These are phyloP conservation scores for Arthrobotrys musiformis DNA, from an alignment of 2,329 filamentous ascomycete genomes.

Conservation along the genomic window DNA sequence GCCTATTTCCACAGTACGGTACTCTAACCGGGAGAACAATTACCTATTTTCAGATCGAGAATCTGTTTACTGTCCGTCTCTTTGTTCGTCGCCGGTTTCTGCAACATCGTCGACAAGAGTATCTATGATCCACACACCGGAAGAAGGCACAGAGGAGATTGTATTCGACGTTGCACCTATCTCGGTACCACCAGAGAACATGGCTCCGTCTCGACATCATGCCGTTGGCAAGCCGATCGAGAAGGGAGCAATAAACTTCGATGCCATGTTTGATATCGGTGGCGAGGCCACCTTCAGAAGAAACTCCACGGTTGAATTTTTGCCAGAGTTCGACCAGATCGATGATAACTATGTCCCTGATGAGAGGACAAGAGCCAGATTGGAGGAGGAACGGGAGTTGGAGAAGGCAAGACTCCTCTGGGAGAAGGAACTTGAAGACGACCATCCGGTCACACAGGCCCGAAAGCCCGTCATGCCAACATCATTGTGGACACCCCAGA, in stretches of 20 bases:
- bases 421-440: slow-evolving; percentile 48
- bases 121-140: slow-evolving; percentile 52
- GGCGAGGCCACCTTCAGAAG: slow-evolving; percentile 30
- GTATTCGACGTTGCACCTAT: slow-evolving; percentile 46
- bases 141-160: slow-evolving; percentile 52
- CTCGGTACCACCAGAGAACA: slow-evolving; percentile 46
- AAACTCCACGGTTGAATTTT: slow-evolving; percentile 46
- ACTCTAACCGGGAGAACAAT: slow-evolving; percentile 53
- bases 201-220: slow-evolving; percentile 24
- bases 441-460: slow-evolving; percentile 41
- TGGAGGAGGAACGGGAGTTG: slow-evolving; percentile 52
- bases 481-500: slow-evolving; percentile 47
- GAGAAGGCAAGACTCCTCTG: slow-evolving; percentile 45
- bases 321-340: slow-evolving; percentile 53
- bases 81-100: slow-evolving; percentile 50
- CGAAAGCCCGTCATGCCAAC: slow-evolving; percentile 44
- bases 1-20: slow-evolving; percentile 49
- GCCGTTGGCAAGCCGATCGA: slow-evolving; percentile 43
- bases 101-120: slow-evolving; percentile 51
- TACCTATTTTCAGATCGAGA: slow-evolving; percentile 54
- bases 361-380: slow-evolving; percentile 38
- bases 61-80: slow-evolving; percentile 51
- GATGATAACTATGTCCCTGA: slow-evolving; percentile 51
- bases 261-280: slow-evolving; percentile 52
- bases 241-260: slow-evolving; percentile 45